Evolutionary conservation across 176 grass and related monocot genomes (phyloP).

Genomic region (Avena insularis): DNA sequence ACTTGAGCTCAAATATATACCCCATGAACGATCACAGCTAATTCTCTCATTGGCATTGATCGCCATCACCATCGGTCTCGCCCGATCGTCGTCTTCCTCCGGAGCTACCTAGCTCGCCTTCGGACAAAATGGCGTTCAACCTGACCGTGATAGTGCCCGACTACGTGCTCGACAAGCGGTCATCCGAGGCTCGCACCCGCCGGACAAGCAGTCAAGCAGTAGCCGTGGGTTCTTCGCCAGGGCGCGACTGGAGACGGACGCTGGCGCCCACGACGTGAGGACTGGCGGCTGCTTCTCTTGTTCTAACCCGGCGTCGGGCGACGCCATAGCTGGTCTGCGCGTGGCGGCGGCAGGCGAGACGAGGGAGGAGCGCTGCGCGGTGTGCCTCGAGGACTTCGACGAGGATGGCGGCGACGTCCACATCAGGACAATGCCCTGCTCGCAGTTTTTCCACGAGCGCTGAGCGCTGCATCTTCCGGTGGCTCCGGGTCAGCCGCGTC

Average conservation of each 20-base stretch:
- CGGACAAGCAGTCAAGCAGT: neutral
- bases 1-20: neutral
- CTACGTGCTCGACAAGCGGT: neutral
- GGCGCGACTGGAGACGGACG: neutral
- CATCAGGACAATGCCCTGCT: constrained; percentile 22
- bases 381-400: constrained; percentile 5
- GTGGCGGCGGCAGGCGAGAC: constrained; percentile 2
- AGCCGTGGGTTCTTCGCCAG: constrained; percentile 1
- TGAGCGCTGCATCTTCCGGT: constrained; percentile 3
- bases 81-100: neutral
- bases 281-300: neutral
- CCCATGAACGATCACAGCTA: neutral
- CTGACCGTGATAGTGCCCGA: constrained; percentile 7
- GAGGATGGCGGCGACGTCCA: neutral
- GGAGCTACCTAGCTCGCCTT: neutral
- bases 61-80: neutral
- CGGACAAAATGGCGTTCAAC: neutral
- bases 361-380: constrained; percentile 13
- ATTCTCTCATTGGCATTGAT: neutral
- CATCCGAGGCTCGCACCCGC: neutral
- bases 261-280: neutral
- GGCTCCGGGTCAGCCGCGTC: neutral
- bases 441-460: constrained; percentile 10
- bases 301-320: neutral
- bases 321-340: neutral